A percentile compares a stretch with the other conserved stretches of the same genome.
phyloP scores from a whole-genome alignment of 2,329 filamentous ascomycete species.

The Colletotrichum orchidophilum region DNA sequence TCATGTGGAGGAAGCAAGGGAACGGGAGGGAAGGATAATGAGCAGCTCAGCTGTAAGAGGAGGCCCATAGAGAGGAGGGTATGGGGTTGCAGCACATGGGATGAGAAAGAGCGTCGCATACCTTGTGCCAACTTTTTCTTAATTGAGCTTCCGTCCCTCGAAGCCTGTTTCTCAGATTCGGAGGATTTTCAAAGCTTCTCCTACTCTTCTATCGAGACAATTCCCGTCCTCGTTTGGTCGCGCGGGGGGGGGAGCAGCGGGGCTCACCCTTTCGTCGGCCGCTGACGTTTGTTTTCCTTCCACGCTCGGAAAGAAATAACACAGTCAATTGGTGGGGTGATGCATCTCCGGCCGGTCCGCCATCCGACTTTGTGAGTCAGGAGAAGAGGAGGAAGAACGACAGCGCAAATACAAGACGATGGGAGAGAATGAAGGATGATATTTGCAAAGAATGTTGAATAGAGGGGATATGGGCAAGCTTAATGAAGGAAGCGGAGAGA shows the following conservation, averaged over 20 bases:
- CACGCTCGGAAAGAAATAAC: neutral
- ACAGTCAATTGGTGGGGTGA: neutral
- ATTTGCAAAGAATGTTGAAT: neutral
- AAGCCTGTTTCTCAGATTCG: neutral
- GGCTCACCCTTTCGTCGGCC: neutral
- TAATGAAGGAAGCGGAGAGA: constrained; percentile 5
- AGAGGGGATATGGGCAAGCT: constrained; percentile 6
- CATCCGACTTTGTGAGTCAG: constrained; percentile 5
- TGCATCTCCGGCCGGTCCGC: constrained; percentile 9
- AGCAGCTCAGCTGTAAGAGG: neutral
- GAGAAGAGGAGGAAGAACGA: neutral
- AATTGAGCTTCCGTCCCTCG: neutral
- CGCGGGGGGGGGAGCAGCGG: neutral
- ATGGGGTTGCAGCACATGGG: neutral
- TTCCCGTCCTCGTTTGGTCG: neutral
- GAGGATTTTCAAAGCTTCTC: neutral
- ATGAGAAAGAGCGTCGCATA: neutral
- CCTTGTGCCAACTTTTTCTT: neutral
- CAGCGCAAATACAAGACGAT: neutral
- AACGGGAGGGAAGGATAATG: neutral
- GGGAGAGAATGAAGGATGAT: neutral
- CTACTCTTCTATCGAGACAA: neutral
- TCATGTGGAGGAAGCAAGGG: neutral
- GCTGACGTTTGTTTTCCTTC: neutral
- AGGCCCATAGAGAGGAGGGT: neutral